Conservation (phyloP, 1,284 basidiomycete genomes). For the Chiua sp. region DNA sequence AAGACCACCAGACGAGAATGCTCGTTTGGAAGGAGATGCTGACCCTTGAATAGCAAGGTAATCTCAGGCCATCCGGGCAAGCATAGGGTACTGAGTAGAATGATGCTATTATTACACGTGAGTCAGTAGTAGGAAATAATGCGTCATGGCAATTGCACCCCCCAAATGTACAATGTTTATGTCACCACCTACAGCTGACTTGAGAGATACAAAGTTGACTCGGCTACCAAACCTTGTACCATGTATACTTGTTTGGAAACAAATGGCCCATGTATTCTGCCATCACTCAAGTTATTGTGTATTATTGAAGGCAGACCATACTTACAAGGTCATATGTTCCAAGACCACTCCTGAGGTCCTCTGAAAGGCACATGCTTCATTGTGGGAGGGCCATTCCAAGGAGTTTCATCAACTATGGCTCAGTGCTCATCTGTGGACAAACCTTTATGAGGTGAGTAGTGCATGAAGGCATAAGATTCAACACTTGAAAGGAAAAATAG, state of each 20-base stretch:
- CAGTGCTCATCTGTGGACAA: too few relatives aligned
- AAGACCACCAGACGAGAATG: neutral
- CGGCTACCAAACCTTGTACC: too few relatives aligned
- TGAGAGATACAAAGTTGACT: neutral
- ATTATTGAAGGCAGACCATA: neutral
- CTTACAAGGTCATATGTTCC: neutral
- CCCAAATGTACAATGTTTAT: neutral
- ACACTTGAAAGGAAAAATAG: neutral
- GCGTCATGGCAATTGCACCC: neutral
- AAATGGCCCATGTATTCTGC: too few relatives aligned
- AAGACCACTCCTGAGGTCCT: slow-evolving; percentile 4
- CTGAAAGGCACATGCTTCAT: slow-evolving; percentile 1
- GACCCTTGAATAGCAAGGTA: neutral
- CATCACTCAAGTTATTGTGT: too few relatives aligned
- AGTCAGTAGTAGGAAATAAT: too few relatives aligned
- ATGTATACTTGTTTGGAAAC: too few relatives aligned
- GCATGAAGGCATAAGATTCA: too few relatives aligned
- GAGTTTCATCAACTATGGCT: slow-evolving; percentile 21
- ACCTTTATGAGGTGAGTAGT: too few relatives aligned
- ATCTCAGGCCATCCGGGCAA: neutral
- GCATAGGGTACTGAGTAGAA: slow-evolving; percentile 2
- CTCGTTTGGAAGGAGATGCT: neutral
- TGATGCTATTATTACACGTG: neutral
- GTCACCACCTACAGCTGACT: neutral
- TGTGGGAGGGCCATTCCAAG: slow-evolving; percentile 21